Base-by-base conservation (phyloP, 1,284 basidiomycete genomes). In the Cutaneotrichosporon sp. region DNA sequence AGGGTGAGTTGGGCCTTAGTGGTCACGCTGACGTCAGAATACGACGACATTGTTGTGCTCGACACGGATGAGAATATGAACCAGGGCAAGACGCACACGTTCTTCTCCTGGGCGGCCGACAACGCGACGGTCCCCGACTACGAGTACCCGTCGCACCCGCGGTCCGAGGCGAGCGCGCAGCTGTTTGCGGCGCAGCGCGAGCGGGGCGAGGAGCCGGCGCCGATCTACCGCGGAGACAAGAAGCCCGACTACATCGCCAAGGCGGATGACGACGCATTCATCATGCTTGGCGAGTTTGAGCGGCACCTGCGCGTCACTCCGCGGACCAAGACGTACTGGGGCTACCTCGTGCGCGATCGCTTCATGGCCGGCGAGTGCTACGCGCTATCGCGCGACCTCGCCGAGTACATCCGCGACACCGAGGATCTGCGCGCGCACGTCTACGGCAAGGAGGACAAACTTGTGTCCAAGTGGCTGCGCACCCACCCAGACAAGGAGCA, bases 361-460 rank as follows among this genome's bases (percentile, higher is more conserved):
- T 98, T 98, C 81, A 98, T 99, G 95, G 95, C 87, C 4, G 95
- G 95, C 24, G 95, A 99, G 79, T 81, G 93, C 63, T 99, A 99
- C 78, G 94, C 88, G 10, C 82, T 99, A 29, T 95, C 91, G 56
- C 91, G 88, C 83, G 89, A 89, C 74, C 82, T 99, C 58, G 92
- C 94, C n/a, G 83, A 90, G 64, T 98, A 91, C 87, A 84, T 94
- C 14, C 87, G 92, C 25, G 86, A 84, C 36, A 90, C 92, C 60
- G 83, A 87, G 9, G 81, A 81, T 9, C 84, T 95, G 18, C 86
- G 87, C 67, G 80, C 83, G 22, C 80, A 91, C 74, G 87, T 85
- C 16, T 85, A 84, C 56, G 95, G 97, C 18, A 90, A 92, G 8
- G 95, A 99, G 81, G 95, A 99, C 80, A 95, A 97, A 79, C 88